phyloP scores from a whole-genome alignment of 176 grass and related monocot genomes.

The Hyparrhenia diplandra region DNA sequence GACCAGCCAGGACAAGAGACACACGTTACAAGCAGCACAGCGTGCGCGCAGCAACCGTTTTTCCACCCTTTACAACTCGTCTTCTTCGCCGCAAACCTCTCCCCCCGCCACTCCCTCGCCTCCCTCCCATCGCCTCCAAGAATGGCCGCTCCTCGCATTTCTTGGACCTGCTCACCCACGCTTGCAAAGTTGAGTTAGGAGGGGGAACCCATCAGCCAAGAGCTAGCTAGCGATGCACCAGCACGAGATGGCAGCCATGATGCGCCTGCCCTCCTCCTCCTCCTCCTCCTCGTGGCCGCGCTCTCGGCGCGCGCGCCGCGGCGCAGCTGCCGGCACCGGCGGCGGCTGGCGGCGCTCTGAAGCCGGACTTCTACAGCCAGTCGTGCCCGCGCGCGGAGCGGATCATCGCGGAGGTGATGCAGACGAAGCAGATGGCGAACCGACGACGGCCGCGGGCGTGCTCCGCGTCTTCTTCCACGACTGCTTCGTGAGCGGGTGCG shows the following conservation, averaged over 20 bases:
- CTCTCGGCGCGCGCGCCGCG: background rate
- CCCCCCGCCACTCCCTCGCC: constrained; percentile 17
- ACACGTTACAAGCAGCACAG: background rate
- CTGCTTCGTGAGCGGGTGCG: constrained; percentile 81
- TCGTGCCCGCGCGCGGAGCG: constrained; percentile 62
- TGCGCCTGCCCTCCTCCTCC: constrained; percentile 28
- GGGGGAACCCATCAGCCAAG: background rate
- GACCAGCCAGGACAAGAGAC: background rate
- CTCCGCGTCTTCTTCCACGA: constrained; percentile 92
- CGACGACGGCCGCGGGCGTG: constrained; percentile 72
- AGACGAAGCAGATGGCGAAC: constrained; percentile 61
- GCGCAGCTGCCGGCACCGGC: background rate
- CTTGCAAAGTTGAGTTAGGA: constrained; percentile 22
- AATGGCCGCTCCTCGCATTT: constrained; percentile 35
- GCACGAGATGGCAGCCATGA: constrained; percentile 35
- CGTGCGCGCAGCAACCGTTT: too few species aligned
- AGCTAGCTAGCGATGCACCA: background rate
- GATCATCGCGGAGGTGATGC: constrained; percentile 65
- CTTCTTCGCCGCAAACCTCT: constrained; percentile 21
- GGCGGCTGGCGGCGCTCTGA: constrained; percentile 11
- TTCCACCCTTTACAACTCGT: background rate
- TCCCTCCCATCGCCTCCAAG: constrained; percentile 27
- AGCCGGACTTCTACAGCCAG: constrained; percentile 36
- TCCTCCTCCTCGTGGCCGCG: constrained; percentile 5
- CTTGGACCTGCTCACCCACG: constrained; percentile 24